A percentile compares a stretch with the other conserved stretches of the same genome.
phyloP scores from a whole-genome alignment of 2,329 filamentous ascomycete species.

The Escovopsis sp. region DNA sequence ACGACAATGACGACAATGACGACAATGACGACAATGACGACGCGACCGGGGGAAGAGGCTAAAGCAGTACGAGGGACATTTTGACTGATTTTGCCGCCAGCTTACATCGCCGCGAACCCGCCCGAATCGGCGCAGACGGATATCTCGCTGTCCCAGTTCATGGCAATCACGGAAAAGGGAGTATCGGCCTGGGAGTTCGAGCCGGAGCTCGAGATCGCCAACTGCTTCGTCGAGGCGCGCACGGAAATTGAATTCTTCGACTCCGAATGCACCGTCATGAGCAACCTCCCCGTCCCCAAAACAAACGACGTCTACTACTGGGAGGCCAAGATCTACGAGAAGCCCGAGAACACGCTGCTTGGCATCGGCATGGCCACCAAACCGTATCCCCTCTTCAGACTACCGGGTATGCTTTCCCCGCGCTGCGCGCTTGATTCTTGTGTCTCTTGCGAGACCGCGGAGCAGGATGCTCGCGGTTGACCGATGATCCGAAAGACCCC shows the following conservation, averaged over 20 bases:
- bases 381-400: slow-evolving; percentile 84
- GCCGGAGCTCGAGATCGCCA: slow-evolving; percentile 95
- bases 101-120: slow-evolving; percentile 85
- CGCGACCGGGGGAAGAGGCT: too few species aligned
- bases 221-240: slow-evolving; percentile 91
- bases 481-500: slow-evolving; percentile 1
- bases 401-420: slow-evolving; percentile 55
- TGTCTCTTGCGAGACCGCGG: too few species aligned
- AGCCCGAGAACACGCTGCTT: slow-evolving; percentile 74
- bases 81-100: slow-evolving; percentile 30
- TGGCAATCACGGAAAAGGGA: slow-evolving; percentile 97
- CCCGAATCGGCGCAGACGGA: slow-evolving; percentile 92
- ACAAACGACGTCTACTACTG: slow-evolving; percentile 99
- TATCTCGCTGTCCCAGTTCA: slow-evolving; percentile 91
- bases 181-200: slow-evolving; percentile 99
- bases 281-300: slow-evolving; percentile 91
- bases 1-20: too few species aligned
- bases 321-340: slow-evolving; percentile 98
- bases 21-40: too few species aligned
- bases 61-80: too few species aligned
- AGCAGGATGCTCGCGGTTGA: background rate
- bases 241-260: slow-evolving; percentile 99
- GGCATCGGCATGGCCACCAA: slow-evolving; percentile 94
- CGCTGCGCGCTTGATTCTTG: too few species aligned
- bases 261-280: slow-evolving; percentile 92